Evolutionary conservation across 495 filamentous ascomycete species (phyloP).

Genomic region (Neurospora terricola): DNA sequence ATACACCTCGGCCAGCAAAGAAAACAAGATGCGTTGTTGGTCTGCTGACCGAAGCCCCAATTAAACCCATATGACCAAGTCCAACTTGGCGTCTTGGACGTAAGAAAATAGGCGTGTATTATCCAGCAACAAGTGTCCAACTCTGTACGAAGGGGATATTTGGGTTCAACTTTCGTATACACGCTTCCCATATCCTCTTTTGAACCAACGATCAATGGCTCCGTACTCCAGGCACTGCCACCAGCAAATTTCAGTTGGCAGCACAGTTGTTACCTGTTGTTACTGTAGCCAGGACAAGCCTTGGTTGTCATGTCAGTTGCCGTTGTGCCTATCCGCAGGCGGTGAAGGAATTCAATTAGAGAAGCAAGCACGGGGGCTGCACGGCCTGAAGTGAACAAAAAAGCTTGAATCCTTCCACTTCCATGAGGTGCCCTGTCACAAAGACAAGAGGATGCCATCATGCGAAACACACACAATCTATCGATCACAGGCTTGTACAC

Average conservation of each 20-base stretch:
- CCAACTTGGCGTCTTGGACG: background rate
- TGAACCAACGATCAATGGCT: background rate
- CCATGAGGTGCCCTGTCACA: background rate
- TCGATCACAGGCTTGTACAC: background rate
- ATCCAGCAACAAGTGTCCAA: background rate
- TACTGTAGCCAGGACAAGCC: background rate
- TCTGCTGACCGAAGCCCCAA: background rate
- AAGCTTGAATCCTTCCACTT: background rate
- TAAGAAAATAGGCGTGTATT: background rate
- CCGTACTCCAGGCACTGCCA: background rate
- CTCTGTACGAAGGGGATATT: background rate
- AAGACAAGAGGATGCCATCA: background rate
- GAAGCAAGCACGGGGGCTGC: background rate
- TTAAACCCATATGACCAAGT: background rate
- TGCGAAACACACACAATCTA: background rate
- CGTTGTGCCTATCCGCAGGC: background rate
- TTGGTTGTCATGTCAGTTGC: background rate
- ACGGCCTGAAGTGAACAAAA: background rate
- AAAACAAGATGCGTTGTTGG: background rate
- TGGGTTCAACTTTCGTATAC: background rate
- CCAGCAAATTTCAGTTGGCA: background rate
- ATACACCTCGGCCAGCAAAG: background rate
- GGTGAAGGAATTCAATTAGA: background rate
- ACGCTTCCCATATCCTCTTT: background rate
- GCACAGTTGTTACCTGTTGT: background rate